Conservation (phyloP, 345 rosid species). For the Populus ilicifolia region DNA sequence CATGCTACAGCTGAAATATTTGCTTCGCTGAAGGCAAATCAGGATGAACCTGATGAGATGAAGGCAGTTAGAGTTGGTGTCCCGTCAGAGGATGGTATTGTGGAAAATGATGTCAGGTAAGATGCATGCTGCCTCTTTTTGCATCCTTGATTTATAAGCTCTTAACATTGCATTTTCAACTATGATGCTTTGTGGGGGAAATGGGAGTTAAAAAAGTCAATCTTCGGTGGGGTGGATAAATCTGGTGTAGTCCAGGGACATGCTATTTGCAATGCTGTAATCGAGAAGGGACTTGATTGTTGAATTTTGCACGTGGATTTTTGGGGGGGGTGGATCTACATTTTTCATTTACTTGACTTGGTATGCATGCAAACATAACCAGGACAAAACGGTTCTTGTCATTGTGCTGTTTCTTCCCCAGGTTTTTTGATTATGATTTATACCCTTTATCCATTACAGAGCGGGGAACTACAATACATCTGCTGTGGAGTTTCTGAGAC, state of each 20-base stretch:
- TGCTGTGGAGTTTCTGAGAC: slow-evolving; percentile 87
- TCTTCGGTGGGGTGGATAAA: not conserved
- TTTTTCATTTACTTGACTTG: not conserved
- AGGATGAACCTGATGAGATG: slow-evolving; percentile 83
- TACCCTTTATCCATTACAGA: slow-evolving; percentile 34
- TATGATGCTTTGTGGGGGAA: not conserved
- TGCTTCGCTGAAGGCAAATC: slow-evolving; percentile 78
- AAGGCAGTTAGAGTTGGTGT: slow-evolving; percentile 88
- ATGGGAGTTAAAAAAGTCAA: not conserved
- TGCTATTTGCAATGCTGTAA: too few relatives aligned
- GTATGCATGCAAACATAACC: too few relatives aligned
- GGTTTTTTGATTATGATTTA: not conserved
- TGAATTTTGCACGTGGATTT: not conserved
- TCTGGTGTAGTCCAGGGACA: not conserved
- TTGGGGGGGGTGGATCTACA: not conserved
- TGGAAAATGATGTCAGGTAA: slow-evolving; percentile 88
- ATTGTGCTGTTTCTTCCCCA: not conserved
- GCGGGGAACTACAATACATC: slow-evolving; percentile 93
- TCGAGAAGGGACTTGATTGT: not conserved
- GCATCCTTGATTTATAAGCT: not conserved
- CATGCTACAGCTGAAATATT: slow-evolving; percentile 95
- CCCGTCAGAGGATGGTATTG: slow-evolving; percentile 86
- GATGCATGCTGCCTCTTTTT: not conserved
- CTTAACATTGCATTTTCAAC: not conserved
- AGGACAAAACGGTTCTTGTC: not conserved